Evolutionary conservation across 2,329 filamentous ascomycete genomes (phyloP), one percentile per base, ranked within the genome.

Genomic region (Aureobasidium melanogenum): DNA sequence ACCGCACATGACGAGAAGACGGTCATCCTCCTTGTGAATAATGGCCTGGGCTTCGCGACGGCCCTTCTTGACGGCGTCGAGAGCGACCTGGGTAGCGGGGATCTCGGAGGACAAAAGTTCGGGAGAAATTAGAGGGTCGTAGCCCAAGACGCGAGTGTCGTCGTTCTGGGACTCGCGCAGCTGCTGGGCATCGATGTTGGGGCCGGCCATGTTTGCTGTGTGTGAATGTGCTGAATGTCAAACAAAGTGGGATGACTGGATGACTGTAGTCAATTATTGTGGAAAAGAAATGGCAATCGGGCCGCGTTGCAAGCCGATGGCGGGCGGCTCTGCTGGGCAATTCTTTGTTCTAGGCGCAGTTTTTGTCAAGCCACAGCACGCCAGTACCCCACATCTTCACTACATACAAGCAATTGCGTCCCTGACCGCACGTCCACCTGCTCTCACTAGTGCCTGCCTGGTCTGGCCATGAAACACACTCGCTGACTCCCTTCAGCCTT

Each of bases 71-170:
- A 92, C 87, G 6, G 88, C 88, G 68, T 85, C 75, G 64, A 87
- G 78, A 60, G 86, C 85, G 63, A 77, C 67, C 69, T 69, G 81
- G 73, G 71, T 84, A 63, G 81, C 79, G 64, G 91, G 90, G 68
- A 97, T 87, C 77, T 97, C 92, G 64, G 87, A 85, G 73, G 90
- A 85, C 70, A 97, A 88, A 68, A 96, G 84, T 67, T 89, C 87
- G 46, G 93, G 93, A 51, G 90, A 88, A 73, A 96, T 94, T 72
- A 97, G 80, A 71, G 93, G 91, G 76, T 97, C 92, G 82, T 97
- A 93, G 68, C 91, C 91, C 72, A 95, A 80, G 76, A 97, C 93
- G 47, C 58, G 58, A 22, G 47, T 41, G 47, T 51, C 47, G 58
- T 61, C 48, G 48, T 44, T 61, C 54, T 57, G 52, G 7, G 52